Percentiles rank a stretch among this genome's conserved stretches.
Conservation (phyloP, 1,139 yeast species). For the Saccharomycopsis hybrid region DNA sequence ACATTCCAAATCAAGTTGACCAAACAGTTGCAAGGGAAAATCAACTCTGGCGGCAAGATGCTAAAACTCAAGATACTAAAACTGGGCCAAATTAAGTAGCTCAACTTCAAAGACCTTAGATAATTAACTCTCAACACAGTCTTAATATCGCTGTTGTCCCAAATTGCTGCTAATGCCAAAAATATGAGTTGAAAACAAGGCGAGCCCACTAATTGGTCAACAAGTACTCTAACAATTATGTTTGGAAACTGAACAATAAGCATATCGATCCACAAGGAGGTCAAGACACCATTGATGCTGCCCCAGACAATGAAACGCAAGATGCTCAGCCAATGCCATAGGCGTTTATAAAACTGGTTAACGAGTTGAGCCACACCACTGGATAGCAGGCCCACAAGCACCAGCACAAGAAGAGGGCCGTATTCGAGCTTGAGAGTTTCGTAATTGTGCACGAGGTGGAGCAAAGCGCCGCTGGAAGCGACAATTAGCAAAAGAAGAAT, state of each 20-base stretch:
- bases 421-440: conserved; percentile 1
- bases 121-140: conserved; percentile 31
- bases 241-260: conserved; percentile 35
- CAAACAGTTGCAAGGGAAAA: conserved; percentile 54
- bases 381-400: conserved; percentile 41
- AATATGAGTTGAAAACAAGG: conserved; percentile 49
- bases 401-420: conserved; percentile 32
- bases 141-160: conserved; percentile 38
- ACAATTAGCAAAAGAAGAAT: background rate
- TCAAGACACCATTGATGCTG: conserved; percentile 48
- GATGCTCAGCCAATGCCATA: conserved; percentile 37
- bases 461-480: background rate
- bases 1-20: conserved; percentile 54
- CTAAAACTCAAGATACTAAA: conserved; percentile 46
- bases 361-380: conserved; percentile 55
- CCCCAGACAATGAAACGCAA: conserved; percentile 57
- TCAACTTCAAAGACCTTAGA: conserved; percentile 43
- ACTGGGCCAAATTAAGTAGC: conserved; percentile 56
- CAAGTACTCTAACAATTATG: conserved; percentile 34
- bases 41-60: conserved; percentile 39
- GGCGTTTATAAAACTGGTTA: conserved; percentile 41
- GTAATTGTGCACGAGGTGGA: conserved; percentile 2
- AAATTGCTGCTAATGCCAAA: conserved; percentile 41
- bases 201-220: conserved; percentile 52
- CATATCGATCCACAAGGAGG: conserved; percentile 51